phyloP scores from a whole-genome alignment of 179 eudicot species.

The Gypsophila paniculata region DNA sequence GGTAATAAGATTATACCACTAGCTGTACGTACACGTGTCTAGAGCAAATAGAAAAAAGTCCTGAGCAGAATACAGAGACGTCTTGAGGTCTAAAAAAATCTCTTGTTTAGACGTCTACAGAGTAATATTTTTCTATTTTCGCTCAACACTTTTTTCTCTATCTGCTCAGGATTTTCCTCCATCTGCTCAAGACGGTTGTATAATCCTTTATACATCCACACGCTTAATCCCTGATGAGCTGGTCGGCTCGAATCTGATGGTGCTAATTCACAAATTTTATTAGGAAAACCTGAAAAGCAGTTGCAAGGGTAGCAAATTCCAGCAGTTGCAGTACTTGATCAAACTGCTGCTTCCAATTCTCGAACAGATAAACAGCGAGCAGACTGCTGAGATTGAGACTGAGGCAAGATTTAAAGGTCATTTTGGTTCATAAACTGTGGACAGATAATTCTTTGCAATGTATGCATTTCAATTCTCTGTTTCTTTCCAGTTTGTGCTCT shows the following conservation, averaged over 20 bases:
- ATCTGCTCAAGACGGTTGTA: background rate
- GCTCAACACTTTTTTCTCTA: background rate
- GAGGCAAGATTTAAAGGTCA: slow-evolving; percentile 77
- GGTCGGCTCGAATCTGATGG: slow-evolving; percentile 16
- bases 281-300: slow-evolving; percentile 45
- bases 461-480: slow-evolving; percentile 9
- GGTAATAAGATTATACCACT: no score
- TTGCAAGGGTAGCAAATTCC: slow-evolving; percentile 37
- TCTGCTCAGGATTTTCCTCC: background rate
- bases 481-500: background rate
- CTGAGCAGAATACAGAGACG: background rate
- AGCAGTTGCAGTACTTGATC: slow-evolving; percentile 59
- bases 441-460: background rate
- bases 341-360: slow-evolving; percentile 70
- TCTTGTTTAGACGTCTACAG: background rate
- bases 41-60: background rate
- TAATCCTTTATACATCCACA: background rate
- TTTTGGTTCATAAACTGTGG: background rate
- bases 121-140: no score
- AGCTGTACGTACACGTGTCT: no score
- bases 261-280: slow-evolving; percentile 18
- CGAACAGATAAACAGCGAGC: slow-evolving; percentile 55
- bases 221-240: background rate
- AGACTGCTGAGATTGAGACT: slow-evolving; percentile 51
- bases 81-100: background rate